A percentile compares a stretch with the other conserved stretches of the same genome.
These are phyloP conservation scores for Westerdykella sp. DNA, from an alignment of 2,329 filamentous ascomycete genomes.

Conservation along the genomic window DNA sequence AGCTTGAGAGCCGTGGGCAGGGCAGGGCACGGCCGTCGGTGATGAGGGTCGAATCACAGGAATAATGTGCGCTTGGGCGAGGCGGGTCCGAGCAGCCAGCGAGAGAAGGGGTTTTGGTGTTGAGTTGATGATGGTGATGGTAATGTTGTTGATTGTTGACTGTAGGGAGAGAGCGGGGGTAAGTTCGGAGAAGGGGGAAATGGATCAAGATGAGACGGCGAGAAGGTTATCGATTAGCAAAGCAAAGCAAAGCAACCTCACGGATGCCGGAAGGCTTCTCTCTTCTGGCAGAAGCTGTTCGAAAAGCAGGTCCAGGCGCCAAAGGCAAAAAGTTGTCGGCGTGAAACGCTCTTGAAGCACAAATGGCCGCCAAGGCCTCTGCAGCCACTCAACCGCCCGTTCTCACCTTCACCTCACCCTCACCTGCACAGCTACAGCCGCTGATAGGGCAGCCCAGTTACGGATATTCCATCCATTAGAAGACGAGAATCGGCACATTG, in stretches of 20 bases:
- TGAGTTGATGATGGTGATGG: too few relatives aligned
- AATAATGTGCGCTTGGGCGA: too few relatives aligned
- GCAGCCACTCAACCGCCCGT: constrained; percentile 5
- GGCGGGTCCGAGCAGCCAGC: too few relatives aligned
- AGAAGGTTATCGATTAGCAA: constrained; percentile 1
- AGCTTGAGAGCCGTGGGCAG: too few relatives aligned
- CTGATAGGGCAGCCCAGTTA: constrained; percentile 4
- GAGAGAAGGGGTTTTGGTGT: too few relatives aligned
- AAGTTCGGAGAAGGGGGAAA: too few relatives aligned
- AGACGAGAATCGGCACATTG: too few relatives aligned
- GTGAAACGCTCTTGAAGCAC: constrained; percentile 10
- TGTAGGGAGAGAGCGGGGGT: too few relatives aligned
- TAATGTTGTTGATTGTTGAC: too few relatives aligned
- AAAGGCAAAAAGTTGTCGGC: background rate
- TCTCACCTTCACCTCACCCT: background rate
- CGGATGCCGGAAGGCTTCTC: constrained; percentile 5
- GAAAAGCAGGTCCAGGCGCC: background rate
- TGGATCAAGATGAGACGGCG: background rate
- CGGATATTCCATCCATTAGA: background rate
- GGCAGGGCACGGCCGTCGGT: background rate
- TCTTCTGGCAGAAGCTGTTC: constrained; percentile 15
- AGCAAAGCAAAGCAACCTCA: constrained; percentile 1
- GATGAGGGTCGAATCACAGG: background rate
- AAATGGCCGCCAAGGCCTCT: constrained; percentile 1
- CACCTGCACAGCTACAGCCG: background rate